These are phyloP conservation scores for Lasiodiplodia theobromae DNA, from an alignment of 2,329 filamentous ascomycete species.

Conservation along the genomic window DNA sequence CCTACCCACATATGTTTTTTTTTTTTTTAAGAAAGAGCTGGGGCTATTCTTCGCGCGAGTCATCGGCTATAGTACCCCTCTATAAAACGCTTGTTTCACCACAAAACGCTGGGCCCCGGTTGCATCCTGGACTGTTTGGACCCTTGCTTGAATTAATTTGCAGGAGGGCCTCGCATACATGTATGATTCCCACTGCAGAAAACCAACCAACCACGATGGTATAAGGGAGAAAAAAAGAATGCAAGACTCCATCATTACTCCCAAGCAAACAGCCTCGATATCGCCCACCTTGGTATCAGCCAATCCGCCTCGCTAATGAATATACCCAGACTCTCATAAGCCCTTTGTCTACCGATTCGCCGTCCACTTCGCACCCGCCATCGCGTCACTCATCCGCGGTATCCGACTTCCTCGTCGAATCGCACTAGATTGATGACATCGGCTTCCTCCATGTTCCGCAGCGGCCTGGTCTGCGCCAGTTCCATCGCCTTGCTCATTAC, in stretches of 20 bases:
- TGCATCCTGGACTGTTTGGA: background rate
- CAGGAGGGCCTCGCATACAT: background rate
- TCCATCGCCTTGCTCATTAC: conserved; percentile 2
- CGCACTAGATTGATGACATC: background rate
- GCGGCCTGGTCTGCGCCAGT: background rate
- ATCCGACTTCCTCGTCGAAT: background rate
- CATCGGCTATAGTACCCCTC: no score
- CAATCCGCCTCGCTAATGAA: background rate
- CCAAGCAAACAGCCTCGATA: background rate
- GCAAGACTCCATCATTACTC: background rate
- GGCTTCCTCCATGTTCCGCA: conserved; percentile 1
- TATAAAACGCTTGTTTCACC: background rate
- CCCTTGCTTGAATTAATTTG: background rate
- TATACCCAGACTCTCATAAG: background rate
- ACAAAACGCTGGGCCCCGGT: background rate
- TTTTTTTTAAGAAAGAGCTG: no score
- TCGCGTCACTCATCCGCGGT: background rate
- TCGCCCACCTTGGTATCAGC: background rate
- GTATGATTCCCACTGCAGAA: background rate
- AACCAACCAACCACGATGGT: background rate
- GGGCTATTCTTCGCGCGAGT: no score
- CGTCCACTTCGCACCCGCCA: background rate
- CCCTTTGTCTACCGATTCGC: background rate
- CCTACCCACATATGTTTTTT: no score
- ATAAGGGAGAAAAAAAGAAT: background rate